These are phyloP conservation scores for Ophiostoma triangulosporum DNA, from an alignment of 2,329 filamentous ascomycete species.

Conservation along the genomic window DNA sequence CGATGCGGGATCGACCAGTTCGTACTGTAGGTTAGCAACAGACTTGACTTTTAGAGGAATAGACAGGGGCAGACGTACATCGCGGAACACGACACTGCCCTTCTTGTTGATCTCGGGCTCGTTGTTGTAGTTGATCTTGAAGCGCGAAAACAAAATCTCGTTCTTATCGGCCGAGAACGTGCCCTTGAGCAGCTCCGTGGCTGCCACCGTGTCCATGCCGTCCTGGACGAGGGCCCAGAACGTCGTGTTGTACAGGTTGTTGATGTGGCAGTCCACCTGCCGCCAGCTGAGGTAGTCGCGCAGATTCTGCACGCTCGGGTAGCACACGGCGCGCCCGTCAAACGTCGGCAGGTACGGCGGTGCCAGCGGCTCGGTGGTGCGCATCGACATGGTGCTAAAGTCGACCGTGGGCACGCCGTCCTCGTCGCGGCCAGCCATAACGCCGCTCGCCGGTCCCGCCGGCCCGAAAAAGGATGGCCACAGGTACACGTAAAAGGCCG, in stretches of 20 bases:
- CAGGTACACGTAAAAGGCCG: slow-evolving; percentile 71
- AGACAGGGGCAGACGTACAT: too few relatives aligned
- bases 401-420: neutral
- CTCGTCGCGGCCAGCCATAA: neutral
- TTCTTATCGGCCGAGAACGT: slow-evolving; percentile 83
- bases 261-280: slow-evolving; percentile 95
- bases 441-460: neutral
- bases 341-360: slow-evolving; percentile 74
- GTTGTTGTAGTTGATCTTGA: slow-evolving; percentile 95
- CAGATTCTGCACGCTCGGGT: slow-evolving; percentile 69
- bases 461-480: slow-evolving; percentile 59
- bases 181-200: slow-evolving; percentile 69
- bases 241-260: slow-evolving; percentile 95
- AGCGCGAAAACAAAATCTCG: slow-evolving; percentile 81
- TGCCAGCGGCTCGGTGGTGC: slow-evolving; percentile 40
- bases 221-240: slow-evolving; percentile 87
- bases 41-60: too few relatives aligned
- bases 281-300: slow-evolving; percentile 95
- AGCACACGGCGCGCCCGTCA: slow-evolving; percentile 81
- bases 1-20: slow-evolving; percentile 47
- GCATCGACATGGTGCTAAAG: neutral
- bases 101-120: slow-evolving; percentile 88
- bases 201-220: slow-evolving; percentile 45
- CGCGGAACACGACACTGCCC: slow-evolving; percentile 77
- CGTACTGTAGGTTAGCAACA: too few relatives aligned